Percentiles rank a stretch among this genome's conserved stretches.
These are phyloP conservation scores for Chaetoscypha palmicola DNA, from an alignment of 2,329 filamentous ascomycete species.

Conservation along the genomic window DNA sequence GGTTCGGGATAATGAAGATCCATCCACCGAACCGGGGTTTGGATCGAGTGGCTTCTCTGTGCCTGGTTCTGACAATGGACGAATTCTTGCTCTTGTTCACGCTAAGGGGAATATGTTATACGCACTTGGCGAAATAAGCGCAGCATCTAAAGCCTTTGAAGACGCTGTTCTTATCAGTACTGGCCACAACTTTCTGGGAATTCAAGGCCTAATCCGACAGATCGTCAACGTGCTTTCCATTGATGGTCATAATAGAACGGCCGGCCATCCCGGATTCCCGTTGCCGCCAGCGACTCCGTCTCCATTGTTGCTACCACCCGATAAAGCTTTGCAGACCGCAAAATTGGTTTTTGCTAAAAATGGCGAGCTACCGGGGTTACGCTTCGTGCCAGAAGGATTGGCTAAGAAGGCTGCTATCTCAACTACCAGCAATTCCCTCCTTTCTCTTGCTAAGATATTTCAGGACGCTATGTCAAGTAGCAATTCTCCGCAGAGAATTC, in stretches of 20 bases:
- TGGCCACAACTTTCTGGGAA: conserved; percentile 61
- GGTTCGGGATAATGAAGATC: conserved; percentile 17
- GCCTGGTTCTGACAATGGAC: conserved; percentile 79
- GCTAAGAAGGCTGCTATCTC: conserved; percentile 75
- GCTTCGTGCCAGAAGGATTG: conserved; percentile 61
- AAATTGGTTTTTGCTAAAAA: conserved; percentile 71
- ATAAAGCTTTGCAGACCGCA: conserved; percentile 75
- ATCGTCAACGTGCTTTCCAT: conserved; percentile 65
- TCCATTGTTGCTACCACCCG: conserved; percentile 74
- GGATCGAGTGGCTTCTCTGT: conserved; percentile 80
- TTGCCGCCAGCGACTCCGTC: conserved; percentile 7
- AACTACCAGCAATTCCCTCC: conserved; percentile 89
- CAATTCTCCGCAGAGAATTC: conserved; percentile 37
- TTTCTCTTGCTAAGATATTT: conserved; percentile 95
- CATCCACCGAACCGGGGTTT: conserved; percentile 40
- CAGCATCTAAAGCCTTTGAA: conserved; percentile 84
- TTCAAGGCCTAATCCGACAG: conserved; percentile 70
- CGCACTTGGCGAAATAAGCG: conserved; percentile 71
- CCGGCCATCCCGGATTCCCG: conserved; percentile 19
- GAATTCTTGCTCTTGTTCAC: conserved; percentile 88
- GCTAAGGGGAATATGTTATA: conserved; percentile 99
- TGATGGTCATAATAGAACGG: conserved; percentile 34
- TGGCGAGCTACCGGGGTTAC: conserved; percentile 74
- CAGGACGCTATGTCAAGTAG: conserved; percentile 84
- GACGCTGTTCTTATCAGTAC: conserved; percentile 87